Conservation (phyloP, 495 filamentous ascomycete genomes). For the Bathelium albidoporum region DNA sequence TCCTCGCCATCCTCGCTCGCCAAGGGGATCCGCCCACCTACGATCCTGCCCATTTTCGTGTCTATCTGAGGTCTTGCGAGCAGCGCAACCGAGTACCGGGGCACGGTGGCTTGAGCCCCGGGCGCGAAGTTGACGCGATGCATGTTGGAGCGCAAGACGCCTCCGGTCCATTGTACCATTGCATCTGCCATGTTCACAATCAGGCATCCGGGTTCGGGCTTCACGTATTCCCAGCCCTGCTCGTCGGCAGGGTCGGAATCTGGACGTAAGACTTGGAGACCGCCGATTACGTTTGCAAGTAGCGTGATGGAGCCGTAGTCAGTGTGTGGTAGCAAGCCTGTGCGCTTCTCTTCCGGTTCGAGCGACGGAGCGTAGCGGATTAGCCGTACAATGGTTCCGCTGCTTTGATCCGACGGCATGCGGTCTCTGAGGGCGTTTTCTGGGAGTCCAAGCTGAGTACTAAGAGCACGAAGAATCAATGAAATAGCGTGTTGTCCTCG, state of each 20-base stretch:
- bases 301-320: neutral
- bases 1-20: neutral
- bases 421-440: constrained; percentile 8
- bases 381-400: constrained; percentile 12
- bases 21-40: neutral
- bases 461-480: constrained; percentile 9
- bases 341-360: neutral
- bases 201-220: constrained; percentile 45
- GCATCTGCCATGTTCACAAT: constrained; percentile 60
- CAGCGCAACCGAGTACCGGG: neutral
- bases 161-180: constrained; percentile 52
- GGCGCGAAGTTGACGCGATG: constrained; percentile 53
- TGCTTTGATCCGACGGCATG: constrained; percentile 5
- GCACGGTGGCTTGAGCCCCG: constrained; percentile 35
- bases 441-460: constrained; percentile 8
- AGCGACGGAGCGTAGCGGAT: constrained; percentile 12
- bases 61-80: neutral
- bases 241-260: neutral
- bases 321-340: neutral
- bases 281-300: constrained; percentile 42
- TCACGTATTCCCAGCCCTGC: constrained; percentile 45
- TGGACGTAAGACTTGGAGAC: constrained; percentile 47
- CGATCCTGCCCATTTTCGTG: constrained; percentile 1
- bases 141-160: constrained; percentile 50
- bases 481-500: constrained; percentile 10